Percentiles rank a stretch among this genome's conserved stretches.
phyloP scores from a whole-genome alignment of 805 yeast genomes.

The Candida stauntonica region DNA sequence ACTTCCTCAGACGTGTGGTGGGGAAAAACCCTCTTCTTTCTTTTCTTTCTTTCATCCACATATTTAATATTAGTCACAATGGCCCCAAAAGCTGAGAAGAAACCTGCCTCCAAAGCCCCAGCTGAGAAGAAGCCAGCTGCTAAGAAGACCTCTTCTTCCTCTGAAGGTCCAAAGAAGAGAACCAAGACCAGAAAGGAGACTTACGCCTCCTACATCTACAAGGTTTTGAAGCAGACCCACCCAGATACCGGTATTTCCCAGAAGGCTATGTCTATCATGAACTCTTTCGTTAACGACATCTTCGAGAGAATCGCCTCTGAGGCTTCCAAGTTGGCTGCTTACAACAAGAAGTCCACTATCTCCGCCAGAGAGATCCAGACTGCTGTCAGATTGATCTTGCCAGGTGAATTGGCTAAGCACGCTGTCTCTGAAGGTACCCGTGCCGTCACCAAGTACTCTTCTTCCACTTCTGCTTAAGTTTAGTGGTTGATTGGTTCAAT shows the following conservation, averaged over 20 bases:
- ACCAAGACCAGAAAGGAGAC: slow-evolving; percentile 96
- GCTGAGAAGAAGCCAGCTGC: slow-evolving; percentile 96
- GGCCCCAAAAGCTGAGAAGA: slow-evolving; percentile 65
- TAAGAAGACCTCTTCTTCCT: slow-evolving; percentile 71
- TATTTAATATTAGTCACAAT: slow-evolving; percentile 33
- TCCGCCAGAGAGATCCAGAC: slow-evolving; percentile 99
- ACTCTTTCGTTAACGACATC: slow-evolving; percentile 96
- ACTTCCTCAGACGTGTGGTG: neutral
- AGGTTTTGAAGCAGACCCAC: slow-evolving; percentile 97
- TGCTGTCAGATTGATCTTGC: slow-evolving; percentile 96
- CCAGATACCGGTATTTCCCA: slow-evolving; percentile 99
- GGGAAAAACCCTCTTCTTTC: neutral
- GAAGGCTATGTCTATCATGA: slow-evolving; percentile 97
- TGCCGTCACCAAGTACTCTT: slow-evolving; percentile 96
- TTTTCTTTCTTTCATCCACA: slow-evolving; percentile 6
- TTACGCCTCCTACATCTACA: slow-evolving; percentile 96
- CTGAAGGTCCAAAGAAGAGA: slow-evolving; percentile 86
- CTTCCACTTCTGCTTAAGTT: slow-evolving; percentile 45
- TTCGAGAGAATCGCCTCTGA: slow-evolving; percentile 98
- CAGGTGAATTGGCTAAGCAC: slow-evolving; percentile 98
- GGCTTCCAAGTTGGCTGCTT: slow-evolving; percentile 98
- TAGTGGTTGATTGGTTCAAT: neutral
- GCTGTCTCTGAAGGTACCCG: slow-evolving; percentile 99
- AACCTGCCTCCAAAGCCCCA: slow-evolving; percentile 85
- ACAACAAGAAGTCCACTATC: slow-evolving; percentile 97